Evolutionary conservation across 2,329 filamentous ascomycete genomes (phyloP).

Genomic region (Helminthosporium solani): DNA sequence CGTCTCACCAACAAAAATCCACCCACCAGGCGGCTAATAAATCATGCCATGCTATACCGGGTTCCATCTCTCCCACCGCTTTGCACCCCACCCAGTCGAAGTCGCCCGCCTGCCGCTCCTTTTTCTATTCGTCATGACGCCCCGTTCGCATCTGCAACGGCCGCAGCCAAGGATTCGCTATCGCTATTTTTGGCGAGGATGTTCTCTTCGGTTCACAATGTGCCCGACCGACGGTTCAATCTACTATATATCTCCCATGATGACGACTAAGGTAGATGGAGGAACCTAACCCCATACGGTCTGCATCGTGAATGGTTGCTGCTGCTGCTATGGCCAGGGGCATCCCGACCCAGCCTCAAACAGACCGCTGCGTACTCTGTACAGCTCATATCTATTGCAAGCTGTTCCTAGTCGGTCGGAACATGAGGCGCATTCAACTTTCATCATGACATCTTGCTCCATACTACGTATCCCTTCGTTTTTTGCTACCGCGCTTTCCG

Average conservation of each 20-base stretch:
- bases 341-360: background rate
- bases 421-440: background rate
- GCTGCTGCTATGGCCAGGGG: background rate
- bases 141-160: conserved; percentile 1
- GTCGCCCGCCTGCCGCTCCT: conserved; percentile 5
- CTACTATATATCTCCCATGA: background rate
- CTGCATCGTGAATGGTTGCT: too few relatives aligned
- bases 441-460: background rate
- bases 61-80: conserved; percentile 6
- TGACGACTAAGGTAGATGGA: too few relatives aligned
- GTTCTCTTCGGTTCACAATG: background rate
- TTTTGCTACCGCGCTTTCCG: background rate
- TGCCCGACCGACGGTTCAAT: background rate
- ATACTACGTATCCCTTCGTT: background rate
- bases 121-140: conserved; percentile 1
- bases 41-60: conserved; percentile 4
- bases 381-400: background rate
- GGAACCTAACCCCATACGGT: too few relatives aligned
- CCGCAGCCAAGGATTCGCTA: conserved; percentile 10
- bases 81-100: conserved; percentile 3
- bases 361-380: background rate
- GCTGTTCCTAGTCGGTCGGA: background rate
- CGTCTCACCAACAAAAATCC: conserved; percentile 18
- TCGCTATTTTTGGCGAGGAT: conserved; percentile 12
- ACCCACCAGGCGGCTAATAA: conserved; percentile 21